phyloP scores from a whole-genome alignment of 768 basidiomycete genomes.

The Trametopsis cervina region DNA sequence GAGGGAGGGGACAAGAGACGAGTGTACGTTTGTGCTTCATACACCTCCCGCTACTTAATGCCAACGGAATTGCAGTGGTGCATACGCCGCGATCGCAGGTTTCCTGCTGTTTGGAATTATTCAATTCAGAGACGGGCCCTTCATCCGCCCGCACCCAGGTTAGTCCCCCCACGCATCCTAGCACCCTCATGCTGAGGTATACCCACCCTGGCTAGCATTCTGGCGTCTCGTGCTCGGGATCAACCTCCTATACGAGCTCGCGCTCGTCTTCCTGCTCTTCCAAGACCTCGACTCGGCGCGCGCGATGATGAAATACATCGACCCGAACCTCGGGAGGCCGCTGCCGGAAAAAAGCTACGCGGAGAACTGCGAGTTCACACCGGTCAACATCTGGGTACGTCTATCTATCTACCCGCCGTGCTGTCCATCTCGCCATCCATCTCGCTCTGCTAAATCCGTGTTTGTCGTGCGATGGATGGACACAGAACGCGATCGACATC shows the following conservation, averaged over 20 bases:
- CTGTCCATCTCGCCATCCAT: background rate
- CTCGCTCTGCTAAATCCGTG: background rate
- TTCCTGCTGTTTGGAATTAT: conserved; percentile 82
- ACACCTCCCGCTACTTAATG: conserved; percentile 3
- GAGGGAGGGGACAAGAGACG: conserved; percentile 79
- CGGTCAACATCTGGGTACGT: conserved; percentile 60
- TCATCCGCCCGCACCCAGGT: conserved; percentile 76
- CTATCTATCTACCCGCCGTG: background rate
- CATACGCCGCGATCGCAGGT: conserved; percentile 65
- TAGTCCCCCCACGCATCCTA: conserved; percentile 9
- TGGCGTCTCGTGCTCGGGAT: conserved; percentile 76
- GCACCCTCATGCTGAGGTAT: conserved; percentile 50
- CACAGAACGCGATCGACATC: conserved; percentile 78
- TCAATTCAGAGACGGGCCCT: conserved; percentile 87
- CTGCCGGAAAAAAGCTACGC: conserved; percentile 85
- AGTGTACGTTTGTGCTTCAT: conserved; percentile 44
- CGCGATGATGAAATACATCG: conserved; percentile 72
- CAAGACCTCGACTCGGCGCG: conserved; percentile 77
- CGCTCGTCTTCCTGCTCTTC: conserved; percentile 78
- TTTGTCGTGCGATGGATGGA: background rate
- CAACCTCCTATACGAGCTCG: conserved; percentile 79
- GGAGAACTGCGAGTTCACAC: conserved; percentile 66
- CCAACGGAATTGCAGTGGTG: conserved; percentile 42
- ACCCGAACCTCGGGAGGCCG: conserved; percentile 60
- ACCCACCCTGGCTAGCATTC: conserved; percentile 38